Evolutionary conservation across 2,329 filamentous ascomycete genomes (phyloP).

Genomic region (Fusarium sororula): DNA sequence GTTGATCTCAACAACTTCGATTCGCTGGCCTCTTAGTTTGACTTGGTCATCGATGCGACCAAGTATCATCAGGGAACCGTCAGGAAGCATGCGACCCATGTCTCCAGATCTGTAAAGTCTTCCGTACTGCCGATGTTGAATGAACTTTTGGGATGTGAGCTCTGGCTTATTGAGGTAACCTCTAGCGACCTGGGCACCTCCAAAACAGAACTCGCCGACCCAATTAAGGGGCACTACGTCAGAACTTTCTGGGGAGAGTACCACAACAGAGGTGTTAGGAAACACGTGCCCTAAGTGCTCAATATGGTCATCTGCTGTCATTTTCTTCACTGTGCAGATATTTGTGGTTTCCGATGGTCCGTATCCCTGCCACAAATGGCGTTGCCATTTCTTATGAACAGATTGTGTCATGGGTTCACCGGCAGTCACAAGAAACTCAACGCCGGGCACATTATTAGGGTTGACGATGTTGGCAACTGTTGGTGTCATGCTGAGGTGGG

Average conservation of each 20-base stretch:
- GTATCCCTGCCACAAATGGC: conserved; percentile 80
- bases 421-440: conserved; percentile 81
- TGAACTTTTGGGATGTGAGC: conserved; percentile 72
- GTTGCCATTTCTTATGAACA: conserved; percentile 75
- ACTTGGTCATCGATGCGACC: conserved; percentile 82
- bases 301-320: conserved; percentile 66
- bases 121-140: conserved; percentile 74
- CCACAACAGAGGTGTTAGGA: conserved; percentile 78
- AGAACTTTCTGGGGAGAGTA: conserved; percentile 60
- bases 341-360: conserved; percentile 89
- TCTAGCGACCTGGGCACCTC: conserved; percentile 80
- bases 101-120: conserved; percentile 86
- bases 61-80: conserved; percentile 77
- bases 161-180: conserved; percentile 76
- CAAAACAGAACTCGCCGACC: conserved; percentile 86
- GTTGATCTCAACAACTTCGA: conserved; percentile 82
- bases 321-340: conserved; percentile 79
- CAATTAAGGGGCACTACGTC: conserved; percentile 72
- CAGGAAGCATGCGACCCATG: conserved; percentile 78
- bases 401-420: conserved; percentile 81
- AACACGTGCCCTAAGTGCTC: conserved; percentile 82
- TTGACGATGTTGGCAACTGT: conserved; percentile 82
- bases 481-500: conserved; percentile 86
- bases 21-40: conserved; percentile 81
- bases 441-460: conserved; percentile 72